Conservation (phyloP, 1,284 basidiomycete genomes). For the Irpex lacteus region DNA sequence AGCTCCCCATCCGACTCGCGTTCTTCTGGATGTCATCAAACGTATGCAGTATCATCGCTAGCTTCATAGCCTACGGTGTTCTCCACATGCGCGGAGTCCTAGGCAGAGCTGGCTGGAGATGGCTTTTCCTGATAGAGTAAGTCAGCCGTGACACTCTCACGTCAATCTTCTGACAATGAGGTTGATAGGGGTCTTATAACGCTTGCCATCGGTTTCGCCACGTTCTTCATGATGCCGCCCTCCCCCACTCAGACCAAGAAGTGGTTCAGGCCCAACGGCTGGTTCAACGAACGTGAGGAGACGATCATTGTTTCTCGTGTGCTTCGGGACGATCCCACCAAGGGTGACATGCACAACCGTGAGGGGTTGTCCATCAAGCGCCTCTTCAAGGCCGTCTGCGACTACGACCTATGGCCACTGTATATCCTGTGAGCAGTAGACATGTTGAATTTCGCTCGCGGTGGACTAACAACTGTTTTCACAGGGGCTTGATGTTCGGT, state of each 20-base stretch:
- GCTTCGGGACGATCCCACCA: constrained; percentile 13
- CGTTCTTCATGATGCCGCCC: constrained; percentile 67
- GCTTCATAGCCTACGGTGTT: constrained; percentile 59
- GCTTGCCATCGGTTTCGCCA: constrained; percentile 48
- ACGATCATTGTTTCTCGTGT: constrained; percentile 15
- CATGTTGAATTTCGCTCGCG: constrained; percentile 35
- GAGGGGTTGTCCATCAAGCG: constrained; percentile 51
- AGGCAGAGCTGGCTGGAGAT: constrained; percentile 56
- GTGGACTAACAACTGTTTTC: constrained; percentile 32
- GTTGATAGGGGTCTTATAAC: constrained; percentile 39
- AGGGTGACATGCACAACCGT: constrained; percentile 65
- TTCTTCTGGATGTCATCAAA: constrained; percentile 61
- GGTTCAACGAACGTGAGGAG: constrained; percentile 48
- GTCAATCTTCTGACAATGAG: neutral
- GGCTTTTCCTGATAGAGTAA: constrained; percentile 44
- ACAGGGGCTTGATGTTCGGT: constrained; percentile 23
- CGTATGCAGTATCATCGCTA: constrained; percentile 43
- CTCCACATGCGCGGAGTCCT: constrained; percentile 54
- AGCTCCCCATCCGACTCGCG: constrained; percentile 51
- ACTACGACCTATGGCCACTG: constrained; percentile 19
- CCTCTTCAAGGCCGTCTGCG: constrained; percentile 35
- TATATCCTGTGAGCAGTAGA: constrained; percentile 6
- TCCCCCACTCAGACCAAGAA: constrained; percentile 59
- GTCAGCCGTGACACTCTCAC: neutral
- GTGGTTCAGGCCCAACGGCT: constrained; percentile 36